Evolutionary conservation across 805 yeast species (phyloP), one percentile per base, ranked within the genome.

Genomic region (Cephaloascus fragrans): DNA sequence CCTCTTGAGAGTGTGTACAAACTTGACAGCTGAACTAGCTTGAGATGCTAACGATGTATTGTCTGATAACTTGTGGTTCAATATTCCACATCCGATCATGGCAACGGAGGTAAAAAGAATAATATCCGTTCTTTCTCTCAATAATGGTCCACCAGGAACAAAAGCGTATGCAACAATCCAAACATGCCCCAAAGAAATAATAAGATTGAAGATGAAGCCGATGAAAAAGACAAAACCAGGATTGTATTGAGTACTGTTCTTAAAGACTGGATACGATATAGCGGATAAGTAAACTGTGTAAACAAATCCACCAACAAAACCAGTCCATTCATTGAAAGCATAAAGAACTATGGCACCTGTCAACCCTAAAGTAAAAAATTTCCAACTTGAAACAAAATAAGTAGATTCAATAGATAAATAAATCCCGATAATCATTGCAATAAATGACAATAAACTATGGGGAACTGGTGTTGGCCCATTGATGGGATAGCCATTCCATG

Each of bases 101-200:
- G 58, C 45, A 35, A 80, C 75, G 14, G 93, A 76, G 6, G 63
- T 44, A 4, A 71, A 71, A 34, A 88, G 58, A 2, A 93, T 74
- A 35, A 83, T 58, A 56, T 87, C 95, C 1, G 93, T 81, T 56
- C 96, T 75, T 59, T 93, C 98, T 53, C 98, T 75, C 38, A 93
- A 66, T 18, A 83, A 44, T 55, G 82, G 80, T 6, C 98, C 98
- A 43, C 86, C 89, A 9, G 98, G 98, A 36, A 93, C 98, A 63
- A 93, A 93, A 0, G 98, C 97, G 59, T 93, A 93, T 0, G 98
- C 98, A 35, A 93, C 97, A 34, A 83, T 81, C 97, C 97, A 90
- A 37, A 90, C 95, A 57, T 88, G 90, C 4, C 83, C 94, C 44
- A 93, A 67, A 19, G 81, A 69, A 29, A 85, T 55, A 3, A 82